Base-by-base conservation (phyloP, 176 grass and related monocot species). In the Zoysia pacifica region DNA sequence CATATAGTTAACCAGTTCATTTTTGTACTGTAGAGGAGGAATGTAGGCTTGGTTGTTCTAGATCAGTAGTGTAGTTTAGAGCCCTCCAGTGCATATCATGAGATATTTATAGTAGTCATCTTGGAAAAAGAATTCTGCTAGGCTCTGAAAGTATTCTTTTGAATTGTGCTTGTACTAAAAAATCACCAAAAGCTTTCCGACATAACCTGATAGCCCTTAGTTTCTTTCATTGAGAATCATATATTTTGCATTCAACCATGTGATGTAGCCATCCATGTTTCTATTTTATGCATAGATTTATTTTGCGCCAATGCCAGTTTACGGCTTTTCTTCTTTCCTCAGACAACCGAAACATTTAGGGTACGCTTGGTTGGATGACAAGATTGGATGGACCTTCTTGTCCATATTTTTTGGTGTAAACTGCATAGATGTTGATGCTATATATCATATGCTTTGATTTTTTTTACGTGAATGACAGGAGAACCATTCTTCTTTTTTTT, bases 1-100 rank as follows among this genome's bases (percentile, higher is more conserved):
- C 51, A 60, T 85, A 50, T 50, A 42, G 6, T 40, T 56, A 72
- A 51, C 9, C 54, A 11, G 53, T 66, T 72, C 73, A 67, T 71
- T 85, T 79, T 89, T 89, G 71, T 69, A 48, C 48, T 72, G 71
- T 85, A 82, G 77, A 78, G 67, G 51, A 77, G 67, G 72, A 85
- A 67, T 58, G 42, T 62, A 66, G 52, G 45, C 55, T 58, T 71
- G 62, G 53, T 12, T 48, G 50, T 61, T 60, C 53, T 77, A 76
- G 76, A 85, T n/a, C 48, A 54, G 76, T 42, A 79, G 65, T 55
- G 18, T 70, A 70, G 42, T 65, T 63, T 48, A 7, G 74, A 65
- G 59, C 67, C 39, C 41, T 55, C 28, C 48, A 20, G 41, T 60
- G 6, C 58, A 35, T 77, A 38, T 45, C 66, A 58, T 42, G 48